These are phyloP conservation scores for Erysiphe neolycopersici DNA, from an alignment of 2,329 filamentous ascomycete genomes.

Conservation along the genomic window DNA sequence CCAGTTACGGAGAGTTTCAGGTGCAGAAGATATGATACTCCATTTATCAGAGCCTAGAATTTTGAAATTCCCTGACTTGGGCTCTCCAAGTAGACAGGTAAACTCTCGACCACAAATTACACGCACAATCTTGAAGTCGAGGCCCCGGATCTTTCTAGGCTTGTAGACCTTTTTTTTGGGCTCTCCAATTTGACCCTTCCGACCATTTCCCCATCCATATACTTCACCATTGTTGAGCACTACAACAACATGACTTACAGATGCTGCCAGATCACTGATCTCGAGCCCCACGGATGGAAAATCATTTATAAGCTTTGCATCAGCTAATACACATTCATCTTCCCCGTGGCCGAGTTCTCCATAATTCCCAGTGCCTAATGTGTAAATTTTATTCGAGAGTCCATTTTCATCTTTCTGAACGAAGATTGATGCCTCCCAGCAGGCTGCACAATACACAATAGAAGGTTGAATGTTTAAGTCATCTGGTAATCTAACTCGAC, in stretches of 20 bases:
- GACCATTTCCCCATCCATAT: slow-evolving; percentile 70
- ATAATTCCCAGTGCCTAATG: slow-evolving; percentile 37
- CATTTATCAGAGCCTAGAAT: slow-evolving; percentile 57
- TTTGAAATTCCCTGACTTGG: slow-evolving; percentile 28
- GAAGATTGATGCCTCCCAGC: slow-evolving; percentile 51
- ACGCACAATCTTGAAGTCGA: slow-evolving; percentile 33
- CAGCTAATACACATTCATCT: slow-evolving; percentile 21
- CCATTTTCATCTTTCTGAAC: slow-evolving; percentile 21
- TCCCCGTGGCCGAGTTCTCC: slow-evolving; percentile 45
- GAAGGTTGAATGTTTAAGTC: slow-evolving; percentile 6
- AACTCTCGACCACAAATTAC: slow-evolving; percentile 68
- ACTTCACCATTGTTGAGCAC: slow-evolving; percentile 50
- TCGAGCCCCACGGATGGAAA: slow-evolving; percentile 35
- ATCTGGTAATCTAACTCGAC: slow-evolving; percentile 4
- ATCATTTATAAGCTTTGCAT: slow-evolving; percentile 22
- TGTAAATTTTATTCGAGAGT: slow-evolving; percentile 25
- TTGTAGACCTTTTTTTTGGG: slow-evolving; percentile 24
- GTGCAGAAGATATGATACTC: slow-evolving; percentile 31
- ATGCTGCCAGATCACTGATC: slow-evolving; percentile 40
- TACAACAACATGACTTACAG: slow-evolving; percentile 52
- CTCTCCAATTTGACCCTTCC: slow-evolving; percentile 59
- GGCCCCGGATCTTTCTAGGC: slow-evolving; percentile 32
- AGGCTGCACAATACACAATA: slow-evolving; percentile 31
- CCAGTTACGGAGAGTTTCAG: slow-evolving; percentile 28
- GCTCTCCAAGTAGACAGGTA: slow-evolving; percentile 39